These are phyloP conservation scores for Talinum fruticosum DNA, from an alignment of 148 eudicot species.

Conservation along the genomic window DNA sequence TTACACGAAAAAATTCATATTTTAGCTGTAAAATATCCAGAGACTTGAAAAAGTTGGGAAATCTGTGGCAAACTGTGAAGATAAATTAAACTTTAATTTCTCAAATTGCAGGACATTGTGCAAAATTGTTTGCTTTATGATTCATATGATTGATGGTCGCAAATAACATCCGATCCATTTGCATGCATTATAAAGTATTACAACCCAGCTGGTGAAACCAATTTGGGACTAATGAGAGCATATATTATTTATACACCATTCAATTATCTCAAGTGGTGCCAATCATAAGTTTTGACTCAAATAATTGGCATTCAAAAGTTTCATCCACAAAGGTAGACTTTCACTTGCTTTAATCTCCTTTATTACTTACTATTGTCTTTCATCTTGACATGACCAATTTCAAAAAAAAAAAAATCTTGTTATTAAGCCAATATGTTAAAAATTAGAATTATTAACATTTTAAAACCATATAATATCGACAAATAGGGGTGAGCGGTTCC, in stretches of 20 bases:
- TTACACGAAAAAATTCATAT: too few relatives aligned
- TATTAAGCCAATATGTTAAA: too few relatives aligned
- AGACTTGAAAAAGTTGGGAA: not conserved
- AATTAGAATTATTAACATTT: too few relatives aligned
- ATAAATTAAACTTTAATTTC: not conserved
- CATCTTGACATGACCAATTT: not conserved
- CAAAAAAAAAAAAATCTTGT: too few relatives aligned
- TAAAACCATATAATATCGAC: too few relatives aligned
- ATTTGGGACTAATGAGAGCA: not conserved
- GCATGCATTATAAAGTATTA: not conserved
- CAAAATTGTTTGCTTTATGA: not conserved
- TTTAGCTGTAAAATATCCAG: too few relatives aligned
- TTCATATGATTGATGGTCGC: not conserved
- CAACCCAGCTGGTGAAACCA: not conserved
- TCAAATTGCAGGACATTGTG: not conserved
- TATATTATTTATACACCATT: not conserved
- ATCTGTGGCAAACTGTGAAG: not conserved
- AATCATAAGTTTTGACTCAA: conserved; percentile 4
- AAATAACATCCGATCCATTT: not conserved
- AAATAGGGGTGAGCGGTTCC: too few relatives aligned
- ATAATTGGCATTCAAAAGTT: conserved; percentile 8
- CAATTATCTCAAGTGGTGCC: conserved; percentile 7
- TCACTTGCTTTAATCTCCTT: not conserved
- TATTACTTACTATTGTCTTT: not conserved
- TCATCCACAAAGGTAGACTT: not conserved